Evolutionary conservation across 768 basidiomycete species (phyloP).

Genomic region (Erythrobasidium yunnanense): DNA sequence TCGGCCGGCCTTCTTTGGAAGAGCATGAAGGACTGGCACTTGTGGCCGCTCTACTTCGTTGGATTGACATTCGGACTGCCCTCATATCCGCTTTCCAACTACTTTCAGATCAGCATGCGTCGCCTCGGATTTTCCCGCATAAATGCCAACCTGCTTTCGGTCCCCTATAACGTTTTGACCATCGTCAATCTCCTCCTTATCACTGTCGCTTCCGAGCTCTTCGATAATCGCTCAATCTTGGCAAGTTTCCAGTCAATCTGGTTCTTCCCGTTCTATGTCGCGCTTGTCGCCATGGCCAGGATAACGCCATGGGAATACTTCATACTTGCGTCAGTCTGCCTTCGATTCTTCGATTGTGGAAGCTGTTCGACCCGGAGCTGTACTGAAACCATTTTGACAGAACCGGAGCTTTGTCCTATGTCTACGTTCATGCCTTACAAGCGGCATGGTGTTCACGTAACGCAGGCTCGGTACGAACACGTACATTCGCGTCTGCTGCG

Average conservation of each 20-base stretch:
- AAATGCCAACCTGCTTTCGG: constrained; percentile 40
- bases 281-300: constrained; percentile 33
- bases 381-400: constrained; percentile 32
- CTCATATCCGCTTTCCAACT: constrained; percentile 36
- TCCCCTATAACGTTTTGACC: constrained; percentile 38
- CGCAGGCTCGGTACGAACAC: constrained; percentile 39
- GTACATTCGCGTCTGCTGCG: constrained; percentile 40
- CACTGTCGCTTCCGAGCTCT: constrained; percentile 31
- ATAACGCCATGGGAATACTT: constrained; percentile 39
- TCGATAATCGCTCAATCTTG: constrained; percentile 35
- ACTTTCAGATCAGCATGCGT: constrained; percentile 39
- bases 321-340: constrained; percentile 15
- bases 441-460: constrained; percentile 41
- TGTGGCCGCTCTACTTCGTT: constrained; percentile 41
- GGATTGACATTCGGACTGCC: constrained; percentile 40
- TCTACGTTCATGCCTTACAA: constrained; percentile 40
- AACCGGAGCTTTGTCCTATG: too few species aligned
- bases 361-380: background rate
- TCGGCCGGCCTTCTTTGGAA: constrained; percentile 35
- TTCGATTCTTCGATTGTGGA: too few species aligned
- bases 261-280: constrained; percentile 40
- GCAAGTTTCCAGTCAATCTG: constrained; percentile 39
- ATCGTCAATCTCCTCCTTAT: constrained; percentile 38
- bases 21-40: constrained; percentile 39
- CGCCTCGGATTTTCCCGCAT: constrained; percentile 40